Percentiles rank a stretch among this genome's conserved stretches.
phyloP scores from a whole-genome alignment of 2,329 filamentous ascomycete genomes.

The Stemphylium beticola region DNA sequence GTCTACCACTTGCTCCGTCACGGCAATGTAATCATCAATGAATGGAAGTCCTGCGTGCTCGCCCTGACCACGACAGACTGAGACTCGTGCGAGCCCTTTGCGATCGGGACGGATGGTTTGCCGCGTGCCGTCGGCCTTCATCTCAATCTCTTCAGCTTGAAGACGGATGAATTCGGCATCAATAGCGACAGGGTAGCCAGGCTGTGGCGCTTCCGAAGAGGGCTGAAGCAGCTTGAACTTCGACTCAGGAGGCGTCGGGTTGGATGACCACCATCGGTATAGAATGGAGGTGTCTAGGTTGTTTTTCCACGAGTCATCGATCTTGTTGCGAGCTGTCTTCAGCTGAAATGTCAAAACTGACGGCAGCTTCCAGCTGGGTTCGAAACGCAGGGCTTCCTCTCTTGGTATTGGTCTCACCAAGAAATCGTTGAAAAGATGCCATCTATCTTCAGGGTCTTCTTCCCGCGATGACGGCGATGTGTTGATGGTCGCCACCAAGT shows the following conservation, averaged over 20 bases:
- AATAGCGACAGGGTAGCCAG: conserved; percentile 80
- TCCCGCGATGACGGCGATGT: conserved; percentile 71
- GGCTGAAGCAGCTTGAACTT: conserved; percentile 67
- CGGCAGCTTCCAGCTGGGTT: conserved; percentile 89
- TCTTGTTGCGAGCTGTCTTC: conserved; percentile 77
- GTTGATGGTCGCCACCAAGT: conserved; percentile 90
- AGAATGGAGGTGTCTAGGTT: conserved; percentile 83
- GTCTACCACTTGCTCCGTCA: conserved; percentile 89
- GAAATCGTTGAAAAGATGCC: conserved; percentile 99
- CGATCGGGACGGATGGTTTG: conserved; percentile 91
- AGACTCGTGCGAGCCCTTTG: conserved; percentile 90
- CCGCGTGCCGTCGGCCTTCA: conserved; percentile 91
- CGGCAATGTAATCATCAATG: conserved; percentile 96
- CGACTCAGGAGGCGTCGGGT: conserved; percentile 51
- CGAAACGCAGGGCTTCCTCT: conserved; percentile 88
- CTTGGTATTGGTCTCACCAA: conserved; percentile 79
- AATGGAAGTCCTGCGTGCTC: conserved; percentile 82
- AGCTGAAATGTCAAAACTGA: conserved; percentile 86
- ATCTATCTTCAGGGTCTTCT: conserved; percentile 69
- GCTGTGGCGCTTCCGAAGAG: conserved; percentile 68
- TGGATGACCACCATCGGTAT: conserved; percentile 71
- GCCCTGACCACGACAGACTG: conserved; percentile 82
- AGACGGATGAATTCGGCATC: conserved; percentile 97
- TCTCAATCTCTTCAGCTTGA: conserved; percentile 91
- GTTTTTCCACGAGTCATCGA: conserved; percentile 87